Evolutionary conservation across 2,329 filamentous ascomycete genomes (phyloP), one percentile per base, ranked within the genome.

Genomic region (Ophiostoma piceae): DNA sequence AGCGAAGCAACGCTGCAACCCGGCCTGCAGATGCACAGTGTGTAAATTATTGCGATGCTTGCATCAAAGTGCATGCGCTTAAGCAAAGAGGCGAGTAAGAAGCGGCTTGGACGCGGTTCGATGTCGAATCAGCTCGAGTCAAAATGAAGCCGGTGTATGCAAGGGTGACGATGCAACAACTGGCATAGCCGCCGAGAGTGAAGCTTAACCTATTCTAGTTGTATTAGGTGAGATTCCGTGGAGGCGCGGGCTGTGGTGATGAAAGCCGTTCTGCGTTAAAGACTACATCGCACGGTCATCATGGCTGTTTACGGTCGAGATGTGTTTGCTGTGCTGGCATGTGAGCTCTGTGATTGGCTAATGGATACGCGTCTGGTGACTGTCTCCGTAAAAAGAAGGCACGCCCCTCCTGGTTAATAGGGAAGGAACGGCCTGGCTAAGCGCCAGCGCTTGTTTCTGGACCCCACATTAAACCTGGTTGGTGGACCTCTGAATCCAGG

Each of bases 391-490:
- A 54, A 22, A 54, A 29, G 67, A 65, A 37, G 60, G 60, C 29
- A 16, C 32, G 60, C 60, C 29, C 32, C 57, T 62, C 57, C 16
- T 19, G 16, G 9, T 62, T 66, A 16, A 16, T 8, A 19, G 16
- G 66, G 66, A 57, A 69, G 68, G 68, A 57, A 35, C 57, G 57
- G 4, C 3, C 16, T 41, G 41, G 54, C 66, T 72, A 72, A 71
- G 71, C 71, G 71, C 71, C 71, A 57, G 70, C 69, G 70, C 67
- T 67, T 68, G 70, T 62, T 35, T 35, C 35, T 8, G 26, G 26
- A 26, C 68, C 67, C 43, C 68, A 60, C 66, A 43, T 57, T 6
- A 4, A 5, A 1, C 3, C 11, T 62, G 26, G 6, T 11, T 62
- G 26, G 14, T 62, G 51, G 51, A n/a, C 3, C 16, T 57, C 7